A percentile compares a stretch with the other conserved stretches of the same genome.
Evolutionary conservation across 1,139 yeast species (phyloP).

Genomic region (Kodamaea anthophila): DNA sequence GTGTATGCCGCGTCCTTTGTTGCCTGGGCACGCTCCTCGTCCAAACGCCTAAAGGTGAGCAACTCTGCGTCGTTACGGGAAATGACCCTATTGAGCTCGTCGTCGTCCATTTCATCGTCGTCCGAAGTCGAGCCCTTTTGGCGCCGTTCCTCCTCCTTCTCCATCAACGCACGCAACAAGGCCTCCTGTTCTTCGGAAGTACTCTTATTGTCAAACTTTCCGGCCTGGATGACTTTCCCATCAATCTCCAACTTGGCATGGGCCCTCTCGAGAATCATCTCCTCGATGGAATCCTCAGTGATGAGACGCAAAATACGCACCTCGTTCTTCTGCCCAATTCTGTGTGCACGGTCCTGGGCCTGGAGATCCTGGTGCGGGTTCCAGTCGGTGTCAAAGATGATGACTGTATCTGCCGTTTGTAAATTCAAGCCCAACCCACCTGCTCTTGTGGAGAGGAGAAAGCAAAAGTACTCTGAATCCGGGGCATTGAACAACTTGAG

Average conservation of each 20-base stretch:
- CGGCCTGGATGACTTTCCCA: conserved; percentile 85
- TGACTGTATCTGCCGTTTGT: conserved; percentile 85
- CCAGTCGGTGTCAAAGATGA: conserved; percentile 87
- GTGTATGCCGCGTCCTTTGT: conserved; percentile 41
- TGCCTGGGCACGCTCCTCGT: conserved; percentile 43
- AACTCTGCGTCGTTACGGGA: conserved; percentile 63
- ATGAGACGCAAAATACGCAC: conserved; percentile 75
- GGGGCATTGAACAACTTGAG: conserved; percentile 70
- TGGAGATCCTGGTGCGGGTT: conserved; percentile 90
- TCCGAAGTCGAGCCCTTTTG: conserved; percentile 45
- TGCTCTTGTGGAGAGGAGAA: conserved; percentile 77
- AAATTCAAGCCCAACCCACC: conserved; percentile 85
- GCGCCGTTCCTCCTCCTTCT: conserved; percentile 49
- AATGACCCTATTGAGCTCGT: conserved; percentile 64
- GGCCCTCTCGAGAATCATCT: conserved; percentile 74
- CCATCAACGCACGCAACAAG: conserved; percentile 59
- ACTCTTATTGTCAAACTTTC: conserved; percentile 78
- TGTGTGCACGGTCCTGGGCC: conserved; percentile 87
- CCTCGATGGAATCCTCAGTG: conserved; percentile 79
- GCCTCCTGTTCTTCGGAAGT: conserved; percentile 83
- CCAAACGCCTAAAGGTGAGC: conserved; percentile 48
- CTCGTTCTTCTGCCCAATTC: conserved; percentile 86
- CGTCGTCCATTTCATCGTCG: conserved; percentile 56
- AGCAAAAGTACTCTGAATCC: conserved; percentile 67
- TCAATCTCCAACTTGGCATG: conserved; percentile 79